phyloP scores from a whole-genome alignment of 2,329 filamentous ascomycete genomes.

The Ceratocystis colombiana region DNA sequence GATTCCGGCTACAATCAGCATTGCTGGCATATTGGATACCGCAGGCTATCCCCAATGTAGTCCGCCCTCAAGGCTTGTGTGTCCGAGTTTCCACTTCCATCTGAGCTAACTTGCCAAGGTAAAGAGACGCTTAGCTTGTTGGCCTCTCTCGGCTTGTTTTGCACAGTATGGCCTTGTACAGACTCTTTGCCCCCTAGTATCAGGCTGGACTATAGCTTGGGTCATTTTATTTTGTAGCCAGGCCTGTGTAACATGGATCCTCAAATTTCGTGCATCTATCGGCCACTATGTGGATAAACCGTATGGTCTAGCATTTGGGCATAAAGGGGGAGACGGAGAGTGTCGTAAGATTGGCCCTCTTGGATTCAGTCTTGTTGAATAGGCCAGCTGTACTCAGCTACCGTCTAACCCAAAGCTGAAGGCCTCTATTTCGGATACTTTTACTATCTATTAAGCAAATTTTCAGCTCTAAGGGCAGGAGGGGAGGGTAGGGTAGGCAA shows the following conservation, averaged over 20 bases:
- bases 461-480: not conserved
- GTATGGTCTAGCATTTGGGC: not conserved
- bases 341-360: not conserved
- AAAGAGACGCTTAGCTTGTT: too few relatives aligned
- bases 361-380: not conserved
- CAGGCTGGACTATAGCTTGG: not conserved
- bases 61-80: not conserved
- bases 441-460: not conserved
- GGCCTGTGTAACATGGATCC: not conserved
- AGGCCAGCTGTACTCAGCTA: not conserved
- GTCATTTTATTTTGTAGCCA: not conserved
- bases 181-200: not conserved
- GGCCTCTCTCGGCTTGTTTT: not conserved
- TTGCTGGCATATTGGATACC: not conserved
- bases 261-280: not conserved
- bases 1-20: not conserved
- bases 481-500: not conserved
- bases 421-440: not conserved
- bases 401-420: not conserved
- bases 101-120: not conserved
- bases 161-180: constrained; percentile 3
- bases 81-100: not conserved
- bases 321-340: not conserved
- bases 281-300: not conserved
- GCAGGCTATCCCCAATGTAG: not conserved